Evolutionary conservation across 441 rosid genomes (phyloP).

Genomic region (Populus trichocarpa): DNA sequence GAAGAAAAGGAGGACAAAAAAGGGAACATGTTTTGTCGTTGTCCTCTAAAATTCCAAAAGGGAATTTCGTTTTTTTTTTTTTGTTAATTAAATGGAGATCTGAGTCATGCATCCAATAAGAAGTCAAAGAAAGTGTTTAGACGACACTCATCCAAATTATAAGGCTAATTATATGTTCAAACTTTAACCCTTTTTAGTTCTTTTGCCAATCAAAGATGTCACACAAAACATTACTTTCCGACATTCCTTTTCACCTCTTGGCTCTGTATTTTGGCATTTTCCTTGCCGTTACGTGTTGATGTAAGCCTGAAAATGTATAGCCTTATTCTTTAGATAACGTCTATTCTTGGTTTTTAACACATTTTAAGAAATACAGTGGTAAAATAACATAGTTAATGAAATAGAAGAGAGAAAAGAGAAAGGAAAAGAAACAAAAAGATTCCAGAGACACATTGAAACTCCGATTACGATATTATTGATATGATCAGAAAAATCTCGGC

Average conservation of each 20-base stretch:
- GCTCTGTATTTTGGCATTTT: neutral
- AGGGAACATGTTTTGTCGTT: conserved; percentile 1
- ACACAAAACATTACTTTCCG: neutral
- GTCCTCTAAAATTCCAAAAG: neutral
- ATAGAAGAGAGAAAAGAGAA: too few relatives aligned
- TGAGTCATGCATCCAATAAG: conserved; percentile 21
- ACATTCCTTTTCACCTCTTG: neutral
- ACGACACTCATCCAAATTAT: conserved; percentile 11
- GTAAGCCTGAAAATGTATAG: too few relatives aligned
- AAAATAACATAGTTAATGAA: too few relatives aligned
- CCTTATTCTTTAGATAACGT: too few relatives aligned
- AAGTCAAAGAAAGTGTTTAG: conserved; percentile 25
- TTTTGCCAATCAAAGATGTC: neutral
- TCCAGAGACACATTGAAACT: fast-evolving
- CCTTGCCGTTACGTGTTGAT: neutral
- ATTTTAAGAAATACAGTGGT: too few relatives aligned
- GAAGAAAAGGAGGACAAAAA: conserved; percentile 19
- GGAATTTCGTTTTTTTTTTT: neutral
- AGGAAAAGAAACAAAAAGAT: too few relatives aligned
- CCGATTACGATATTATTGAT: fast-evolving
- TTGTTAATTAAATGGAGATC: neutral
- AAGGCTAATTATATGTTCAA: conserved; percentile 18
- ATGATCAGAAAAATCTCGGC: fast-evolving
- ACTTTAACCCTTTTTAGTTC: neutral
- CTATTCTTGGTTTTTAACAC: too few relatives aligned